Evolutionary conservation across 2,329 filamentous ascomycete species (phyloP).

Genomic region (Trichoderma sp.): DNA sequence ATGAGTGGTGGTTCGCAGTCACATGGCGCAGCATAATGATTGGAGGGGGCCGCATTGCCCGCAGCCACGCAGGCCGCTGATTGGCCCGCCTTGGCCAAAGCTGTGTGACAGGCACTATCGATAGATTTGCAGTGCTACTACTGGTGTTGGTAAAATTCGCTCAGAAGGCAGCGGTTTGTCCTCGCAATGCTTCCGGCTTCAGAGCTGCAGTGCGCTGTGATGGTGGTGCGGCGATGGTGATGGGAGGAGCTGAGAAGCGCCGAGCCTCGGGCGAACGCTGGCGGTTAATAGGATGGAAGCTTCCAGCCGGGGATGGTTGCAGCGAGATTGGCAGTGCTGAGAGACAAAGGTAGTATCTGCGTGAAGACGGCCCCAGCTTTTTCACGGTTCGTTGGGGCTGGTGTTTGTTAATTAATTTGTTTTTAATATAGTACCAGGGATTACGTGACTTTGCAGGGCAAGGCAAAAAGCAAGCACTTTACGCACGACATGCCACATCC

Average conservation of each 20-base stretch:
- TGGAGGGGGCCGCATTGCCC: conserved; percentile 15
- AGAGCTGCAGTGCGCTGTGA: conserved; percentile 20
- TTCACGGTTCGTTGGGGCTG: neutral
- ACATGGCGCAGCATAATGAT: conserved; percentile 23
- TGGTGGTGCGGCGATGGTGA: conserved; percentile 26
- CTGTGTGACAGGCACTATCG: conserved; percentile 24
- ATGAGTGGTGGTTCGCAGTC: conserved; percentile 18
- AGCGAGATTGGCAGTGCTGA: neutral
- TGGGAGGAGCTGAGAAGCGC: conserved; percentile 25
- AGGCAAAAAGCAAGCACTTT: neutral
- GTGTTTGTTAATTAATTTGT: neutral
- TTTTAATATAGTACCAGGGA: neutral
- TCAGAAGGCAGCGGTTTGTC: neutral
- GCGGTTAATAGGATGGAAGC: conserved; percentile 3
- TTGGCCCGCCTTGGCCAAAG: conserved; percentile 11
- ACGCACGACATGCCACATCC: neutral
- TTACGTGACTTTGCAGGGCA: neutral
- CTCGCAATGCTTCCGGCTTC: conserved; percentile 18
- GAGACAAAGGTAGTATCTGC: neutral
- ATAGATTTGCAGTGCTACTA: conserved; percentile 11
- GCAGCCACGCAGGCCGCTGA: conserved; percentile 17
- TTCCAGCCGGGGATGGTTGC: neutral
- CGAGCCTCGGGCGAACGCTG: conserved; percentile 11
- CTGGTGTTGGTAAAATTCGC: conserved; percentile 9
- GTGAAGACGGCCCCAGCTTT: neutral